Percentiles rank a stretch among this genome's conserved stretches.
Conservation (phyloP, 768 basidiomycete genomes). For the Phlegmacium glaucopus region DNA sequence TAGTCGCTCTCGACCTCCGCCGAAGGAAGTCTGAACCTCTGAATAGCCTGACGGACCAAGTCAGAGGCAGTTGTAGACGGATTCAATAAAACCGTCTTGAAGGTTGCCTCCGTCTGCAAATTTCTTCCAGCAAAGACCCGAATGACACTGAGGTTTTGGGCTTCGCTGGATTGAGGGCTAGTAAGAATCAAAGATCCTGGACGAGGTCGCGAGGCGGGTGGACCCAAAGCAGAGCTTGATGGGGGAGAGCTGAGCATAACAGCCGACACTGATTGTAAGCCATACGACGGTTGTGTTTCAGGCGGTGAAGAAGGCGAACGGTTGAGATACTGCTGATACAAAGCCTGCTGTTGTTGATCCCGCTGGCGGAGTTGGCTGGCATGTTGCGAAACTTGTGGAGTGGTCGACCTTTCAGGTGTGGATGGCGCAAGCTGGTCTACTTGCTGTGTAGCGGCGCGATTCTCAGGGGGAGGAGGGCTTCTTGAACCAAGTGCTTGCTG, state of each 20-base stretch:
- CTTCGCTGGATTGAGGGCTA: slow-evolving; percentile 51
- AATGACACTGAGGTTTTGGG: slow-evolving; percentile 85
- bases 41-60: slow-evolving; percentile 87
- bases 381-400: slow-evolving; percentile 55
- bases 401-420: slow-evolving; percentile 22
- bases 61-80: slow-evolving; percentile 80
- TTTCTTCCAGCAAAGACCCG: slow-evolving; percentile 93
- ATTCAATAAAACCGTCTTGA: slow-evolving; percentile 96
- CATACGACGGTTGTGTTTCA: slow-evolving; percentile 71
- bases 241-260: slow-evolving; percentile 50
- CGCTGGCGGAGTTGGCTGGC: slow-evolving; percentile 77
- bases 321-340: slow-evolving; percentile 88
- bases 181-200: slow-evolving; percentile 78
- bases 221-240: slow-evolving; percentile 44
- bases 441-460: slow-evolving; percentile 5
- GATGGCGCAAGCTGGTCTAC: slow-evolving; percentile 21
- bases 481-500: slow-evolving; percentile 32
- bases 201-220: slow-evolving; percentile 54
- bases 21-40: slow-evolving; percentile 82
- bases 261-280: slow-evolving; percentile 70
- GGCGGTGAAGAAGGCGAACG: slow-evolving; percentile 79
- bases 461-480: slow-evolving; percentile 10
- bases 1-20: slow-evolving; percentile 65
- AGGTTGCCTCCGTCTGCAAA: slow-evolving; percentile 91
- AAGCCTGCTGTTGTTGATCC: slow-evolving; percentile 84